These are phyloP conservation scores for Waltiozyma sp. DNA, from an alignment of 1,139 yeast species.

Conservation along the genomic window DNA sequence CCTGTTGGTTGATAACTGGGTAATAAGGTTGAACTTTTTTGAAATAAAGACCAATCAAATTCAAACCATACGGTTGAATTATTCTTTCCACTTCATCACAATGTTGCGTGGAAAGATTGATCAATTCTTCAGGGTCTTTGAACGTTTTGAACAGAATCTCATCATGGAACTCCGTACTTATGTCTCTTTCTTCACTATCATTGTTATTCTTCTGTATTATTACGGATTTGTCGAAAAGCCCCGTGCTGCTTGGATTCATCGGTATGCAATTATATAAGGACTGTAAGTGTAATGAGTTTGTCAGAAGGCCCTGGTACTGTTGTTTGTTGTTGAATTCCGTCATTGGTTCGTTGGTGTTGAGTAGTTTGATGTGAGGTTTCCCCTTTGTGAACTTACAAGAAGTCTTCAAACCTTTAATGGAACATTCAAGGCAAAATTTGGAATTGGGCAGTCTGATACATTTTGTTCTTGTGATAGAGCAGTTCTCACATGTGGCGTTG, in stretches of 20 bases:
- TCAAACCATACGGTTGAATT: conserved; percentile 31
- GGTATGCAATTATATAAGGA: background rate
- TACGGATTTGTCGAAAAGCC: background rate
- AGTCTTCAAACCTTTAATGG: conserved; percentile 1
- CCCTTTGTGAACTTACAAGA: background rate
- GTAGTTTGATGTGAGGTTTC: background rate
- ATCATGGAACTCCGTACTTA: conserved; percentile 7
- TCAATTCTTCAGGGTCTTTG: conserved; percentile 17
- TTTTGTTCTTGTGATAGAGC: conserved; percentile 23
- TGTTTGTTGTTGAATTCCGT: background rate
- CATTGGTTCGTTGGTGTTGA: background rate
- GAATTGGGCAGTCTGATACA: conserved; percentile 15
- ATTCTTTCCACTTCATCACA: conserved; percentile 28
- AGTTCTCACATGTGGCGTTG: conserved; percentile 12
- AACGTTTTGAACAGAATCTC: conserved; percentile 14
- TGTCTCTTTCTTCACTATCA: background rate
- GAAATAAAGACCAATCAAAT: conserved; percentile 29
- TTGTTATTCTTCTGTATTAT: background rate
- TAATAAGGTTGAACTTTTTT: conserved; percentile 31
- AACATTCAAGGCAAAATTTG: conserved; percentile 15
- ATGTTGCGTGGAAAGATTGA: conserved; percentile 16
- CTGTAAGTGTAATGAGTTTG: background rate
- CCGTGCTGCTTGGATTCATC: background rate
- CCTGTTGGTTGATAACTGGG: conserved; percentile 31
- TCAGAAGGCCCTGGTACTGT: background rate